Conservation (phyloP, 768 basidiomycete genomes). For the Suillus subalutaceus region DNA sequence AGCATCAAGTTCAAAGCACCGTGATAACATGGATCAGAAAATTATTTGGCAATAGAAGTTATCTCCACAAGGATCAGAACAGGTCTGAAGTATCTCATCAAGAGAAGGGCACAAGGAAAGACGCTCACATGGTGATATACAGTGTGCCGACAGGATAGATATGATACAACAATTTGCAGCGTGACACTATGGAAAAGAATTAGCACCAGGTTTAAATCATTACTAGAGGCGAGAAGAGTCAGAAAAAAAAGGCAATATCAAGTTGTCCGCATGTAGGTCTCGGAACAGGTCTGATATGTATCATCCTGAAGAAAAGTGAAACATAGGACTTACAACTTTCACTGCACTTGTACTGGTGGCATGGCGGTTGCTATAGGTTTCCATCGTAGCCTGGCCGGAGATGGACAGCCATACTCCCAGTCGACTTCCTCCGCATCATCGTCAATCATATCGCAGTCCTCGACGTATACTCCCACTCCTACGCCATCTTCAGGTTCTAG, state of each 20-base stretch:
- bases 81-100: slow-evolving; percentile 15
- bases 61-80: slow-evolving; percentile 15
- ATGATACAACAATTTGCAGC: not conserved
- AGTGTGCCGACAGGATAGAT: not conserved
- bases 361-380: slow-evolving; percentile 54
- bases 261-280: slow-evolving; percentile 58
- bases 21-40: not conserved
- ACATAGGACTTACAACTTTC: slow-evolving; percentile 27
- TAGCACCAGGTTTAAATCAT: slow-evolving; percentile 9
- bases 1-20: not conserved
- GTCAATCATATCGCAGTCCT: slow-evolving; percentile 59
- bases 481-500: slow-evolving; percentile 69
- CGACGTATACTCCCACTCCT: slow-evolving; percentile 79
- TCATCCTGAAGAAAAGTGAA: slow-evolving; percentile 52
- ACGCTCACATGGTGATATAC: slow-evolving; percentile 10
- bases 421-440: slow-evolving; percentile 37
- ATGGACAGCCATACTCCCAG: slow-evolving; percentile 61
- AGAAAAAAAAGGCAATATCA: slow-evolving; percentile 64
- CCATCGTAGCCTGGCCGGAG: slow-evolving; percentile 56
- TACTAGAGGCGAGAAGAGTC: slow-evolving; percentile 25
- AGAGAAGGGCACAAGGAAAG: not conserved
- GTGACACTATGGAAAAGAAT: slow-evolving; percentile 15
- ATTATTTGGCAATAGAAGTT: slow-evolving; percentile 7
- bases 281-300: slow-evolving; percentile 80
- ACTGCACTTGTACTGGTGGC: slow-evolving; percentile 47